phyloP scores from a whole-genome alignment of 257 asterid genomes.

The Mentha longifolia region DNA sequence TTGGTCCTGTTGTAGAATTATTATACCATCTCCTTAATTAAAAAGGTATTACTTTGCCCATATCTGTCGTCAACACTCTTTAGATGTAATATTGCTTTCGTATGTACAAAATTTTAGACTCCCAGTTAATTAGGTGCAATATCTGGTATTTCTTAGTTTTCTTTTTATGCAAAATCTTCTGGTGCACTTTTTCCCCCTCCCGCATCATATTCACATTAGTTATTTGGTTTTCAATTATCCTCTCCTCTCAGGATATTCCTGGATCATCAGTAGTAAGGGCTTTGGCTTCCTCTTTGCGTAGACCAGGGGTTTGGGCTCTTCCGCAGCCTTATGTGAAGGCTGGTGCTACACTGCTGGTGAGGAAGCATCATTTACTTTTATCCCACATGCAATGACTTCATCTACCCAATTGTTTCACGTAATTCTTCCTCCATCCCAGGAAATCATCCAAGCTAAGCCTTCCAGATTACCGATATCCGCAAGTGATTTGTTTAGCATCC shows the following conservation, averaged over 20 bases:
- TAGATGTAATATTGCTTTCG: constrained; percentile 15
- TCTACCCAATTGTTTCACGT: constrained; percentile 24
- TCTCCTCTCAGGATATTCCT: constrained; percentile 62
- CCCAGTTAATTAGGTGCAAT: constrained; percentile 3
- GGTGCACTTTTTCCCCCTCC: constrained; percentile 1
- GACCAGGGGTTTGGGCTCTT: constrained; percentile 71
- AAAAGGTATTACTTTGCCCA: neutral
- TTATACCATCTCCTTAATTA: neutral
- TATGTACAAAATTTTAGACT: neutral
- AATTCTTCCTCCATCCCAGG: constrained; percentile 56
- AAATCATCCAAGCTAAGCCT: constrained; percentile 71
- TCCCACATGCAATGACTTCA: constrained; percentile 23
- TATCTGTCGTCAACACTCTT: constrained; percentile 20
- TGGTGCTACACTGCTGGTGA: constrained; percentile 78
- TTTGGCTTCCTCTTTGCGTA: constrained; percentile 61
- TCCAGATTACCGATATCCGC: constrained; percentile 74
- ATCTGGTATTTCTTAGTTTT: neutral
- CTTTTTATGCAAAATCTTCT: neutral
- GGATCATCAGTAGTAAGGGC: constrained; percentile 63
- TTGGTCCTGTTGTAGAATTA: constrained; percentile 10
- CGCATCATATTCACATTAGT: constrained; percentile 18
- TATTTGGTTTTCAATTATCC: constrained; percentile 29
- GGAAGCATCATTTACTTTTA: constrained; percentile 32
- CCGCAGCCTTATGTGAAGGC: constrained; percentile 75
- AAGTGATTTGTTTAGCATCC: constrained; percentile 72